A percentile compares a stretch with the other conserved stretches of the same genome.
Conservation (phyloP, 352 stramenopile genomes). For the Pythium dissimile region DNA sequence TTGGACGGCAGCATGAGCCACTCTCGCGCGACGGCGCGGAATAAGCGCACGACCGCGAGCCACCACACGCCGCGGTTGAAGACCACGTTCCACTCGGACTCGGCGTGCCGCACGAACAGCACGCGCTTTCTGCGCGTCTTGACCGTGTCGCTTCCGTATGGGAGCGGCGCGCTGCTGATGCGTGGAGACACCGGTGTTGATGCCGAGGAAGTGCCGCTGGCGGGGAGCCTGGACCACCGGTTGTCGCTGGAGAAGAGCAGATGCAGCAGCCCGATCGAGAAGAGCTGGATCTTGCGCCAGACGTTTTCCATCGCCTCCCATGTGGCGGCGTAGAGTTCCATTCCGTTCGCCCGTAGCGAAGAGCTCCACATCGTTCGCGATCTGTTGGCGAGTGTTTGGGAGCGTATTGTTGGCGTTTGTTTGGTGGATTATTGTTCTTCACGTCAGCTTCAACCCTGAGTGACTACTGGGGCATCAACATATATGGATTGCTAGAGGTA, state of each 20-base stretch:
- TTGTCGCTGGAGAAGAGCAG: slow-evolving; percentile 77
- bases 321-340: slow-evolving; percentile 16
- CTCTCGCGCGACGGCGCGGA: slow-evolving; percentile 56
- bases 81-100: slow-evolving; percentile 87
- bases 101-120: slow-evolving; percentile 82
- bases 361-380: background rate
- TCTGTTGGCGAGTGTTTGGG: background rate
- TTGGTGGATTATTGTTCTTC: background rate
- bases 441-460: background rate
- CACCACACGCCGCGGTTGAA: slow-evolving; percentile 78
- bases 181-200: background rate
- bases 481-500: background rate
- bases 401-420: background rate
- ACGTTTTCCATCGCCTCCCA: slow-evolving; percentile 41
- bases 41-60: slow-evolving; percentile 37
- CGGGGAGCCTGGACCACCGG: slow-evolving; percentile 24
- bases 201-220: background rate
- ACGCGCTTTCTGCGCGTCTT: slow-evolving; percentile 46
- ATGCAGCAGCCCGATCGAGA: slow-evolving; percentile 53
- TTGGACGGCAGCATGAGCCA: slow-evolving; percentile 60
- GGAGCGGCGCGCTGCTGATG: background rate
- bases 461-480: too few species aligned
- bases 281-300: slow-evolving; percentile 64
- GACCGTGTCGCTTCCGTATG: slow-evolving; percentile 1
- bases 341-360: background rate